Conservation (phyloP, 2,329 filamentous ascomycete genomes). For the Juglanconis oblonga region DNA sequence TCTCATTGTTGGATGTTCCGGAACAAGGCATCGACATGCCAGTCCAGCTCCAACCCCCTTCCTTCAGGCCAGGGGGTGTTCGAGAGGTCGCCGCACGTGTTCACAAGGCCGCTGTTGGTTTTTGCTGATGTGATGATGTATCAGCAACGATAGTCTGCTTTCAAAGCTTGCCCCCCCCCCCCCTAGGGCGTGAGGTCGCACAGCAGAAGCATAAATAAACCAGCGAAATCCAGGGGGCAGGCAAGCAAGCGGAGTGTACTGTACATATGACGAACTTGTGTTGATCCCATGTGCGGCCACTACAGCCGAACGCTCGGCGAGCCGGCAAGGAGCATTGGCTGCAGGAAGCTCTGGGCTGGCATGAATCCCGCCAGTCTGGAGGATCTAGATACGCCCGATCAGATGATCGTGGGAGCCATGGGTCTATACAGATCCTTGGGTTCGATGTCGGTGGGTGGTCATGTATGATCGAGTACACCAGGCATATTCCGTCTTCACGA, state of each 20-base stretch:
- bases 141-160: background rate
- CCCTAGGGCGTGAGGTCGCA: background rate
- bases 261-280: background rate
- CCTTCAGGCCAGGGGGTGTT: background rate
- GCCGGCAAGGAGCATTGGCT: background rate
- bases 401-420: conserved; percentile 15
- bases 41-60: background rate
- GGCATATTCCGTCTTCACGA: conserved; percentile 3
- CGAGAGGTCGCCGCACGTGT: background rate
- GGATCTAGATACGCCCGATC: conserved; percentile 17
- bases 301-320: background rate
- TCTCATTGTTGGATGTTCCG: background rate
- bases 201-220: conserved; percentile 2
- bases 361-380: conserved; percentile 15
- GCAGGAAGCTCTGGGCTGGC: conserved; percentile 1
- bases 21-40: background rate
- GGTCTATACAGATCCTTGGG: conserved; percentile 9
- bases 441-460: background rate
- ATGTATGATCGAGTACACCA: conserved; percentile 4
- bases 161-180: background rate
- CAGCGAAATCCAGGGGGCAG: background rate
- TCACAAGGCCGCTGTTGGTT: background rate
- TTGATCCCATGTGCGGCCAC: background rate
- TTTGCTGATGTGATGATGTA: conserved; percentile 9
- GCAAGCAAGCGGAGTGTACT: conserved; percentile 1